Evolutionary conservation across 345 rosid species (phyloP).

Genomic region (Eucalyptus tenuipes): DNA sequence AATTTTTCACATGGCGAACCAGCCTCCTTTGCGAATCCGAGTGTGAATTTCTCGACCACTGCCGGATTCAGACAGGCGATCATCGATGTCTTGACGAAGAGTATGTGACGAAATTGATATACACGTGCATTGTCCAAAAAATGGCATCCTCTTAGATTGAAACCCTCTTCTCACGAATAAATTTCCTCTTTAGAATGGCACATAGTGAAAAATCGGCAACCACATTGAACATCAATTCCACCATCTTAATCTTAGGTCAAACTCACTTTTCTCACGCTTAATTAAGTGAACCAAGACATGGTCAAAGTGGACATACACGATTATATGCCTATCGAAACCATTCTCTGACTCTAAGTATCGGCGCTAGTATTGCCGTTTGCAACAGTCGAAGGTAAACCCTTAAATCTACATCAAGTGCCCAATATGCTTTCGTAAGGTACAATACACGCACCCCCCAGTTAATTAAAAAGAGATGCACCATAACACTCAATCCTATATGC

Average conservation of each 20-base stretch:
- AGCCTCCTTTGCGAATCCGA: not conserved
- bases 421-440: not conserved
- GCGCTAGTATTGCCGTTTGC: not conserved
- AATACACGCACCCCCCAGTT: not conserved
- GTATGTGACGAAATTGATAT: not conserved
- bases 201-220: fast-evolving
- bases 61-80: not conserved
- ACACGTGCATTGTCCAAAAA: not conserved
- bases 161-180: not conserved
- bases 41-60: not conserved
- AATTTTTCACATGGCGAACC: not conserved
- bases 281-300: not conserved
- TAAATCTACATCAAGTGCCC: not conserved
- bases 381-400: not conserved
- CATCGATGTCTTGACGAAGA: not conserved
- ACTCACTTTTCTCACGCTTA: not conserved
- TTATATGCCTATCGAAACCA: not conserved
- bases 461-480: no score
- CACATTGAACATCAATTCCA: fast-evolving
- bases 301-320: not conserved
- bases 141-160: not conserved
- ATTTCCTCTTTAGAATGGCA: not conserved
- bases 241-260: not conserved
- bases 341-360: not conserved
- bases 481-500: not conserved